These are phyloP conservation scores for Byssochlamys sp. DNA, from an alignment of 2,329 filamentous ascomycete species.

Conservation along the genomic window DNA sequence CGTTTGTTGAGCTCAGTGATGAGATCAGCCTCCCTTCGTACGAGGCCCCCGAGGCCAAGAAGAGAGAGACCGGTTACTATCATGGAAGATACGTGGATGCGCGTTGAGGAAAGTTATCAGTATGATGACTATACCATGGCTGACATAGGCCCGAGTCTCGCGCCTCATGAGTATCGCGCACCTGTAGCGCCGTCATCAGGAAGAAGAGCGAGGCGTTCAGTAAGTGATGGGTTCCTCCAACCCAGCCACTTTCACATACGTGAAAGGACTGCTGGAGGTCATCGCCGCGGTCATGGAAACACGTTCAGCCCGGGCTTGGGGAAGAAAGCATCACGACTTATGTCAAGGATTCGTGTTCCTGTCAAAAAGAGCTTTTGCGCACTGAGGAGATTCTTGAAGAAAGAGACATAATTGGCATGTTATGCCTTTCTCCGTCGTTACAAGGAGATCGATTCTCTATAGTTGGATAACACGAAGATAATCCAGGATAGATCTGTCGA, in stretches of 20 bases:
- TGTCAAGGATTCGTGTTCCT: constrained; percentile 8
- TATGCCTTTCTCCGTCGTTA: not conserved
- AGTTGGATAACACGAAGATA: not conserved
- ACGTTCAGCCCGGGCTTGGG: not conserved
- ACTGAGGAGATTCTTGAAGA: constrained; percentile 13
- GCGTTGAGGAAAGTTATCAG: not conserved
- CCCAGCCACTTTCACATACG: not conserved
- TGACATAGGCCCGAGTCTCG: not conserved
- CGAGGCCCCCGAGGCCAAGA: not conserved
- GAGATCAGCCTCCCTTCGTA: not conserved
- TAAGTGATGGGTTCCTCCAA: not conserved
- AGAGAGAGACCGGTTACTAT: not conserved
- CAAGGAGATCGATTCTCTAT: not conserved
- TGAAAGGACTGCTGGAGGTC: constrained; percentile 8
- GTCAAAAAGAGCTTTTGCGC: constrained; percentile 11
- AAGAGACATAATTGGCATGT: not conserved
- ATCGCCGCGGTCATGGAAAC: constrained; percentile 2
- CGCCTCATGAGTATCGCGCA: not conserved
- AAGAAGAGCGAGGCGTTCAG: too few relatives aligned
- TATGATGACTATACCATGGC: not conserved
- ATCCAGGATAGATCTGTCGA: not conserved
- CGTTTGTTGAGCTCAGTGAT: not conserved
- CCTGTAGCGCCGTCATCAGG: not conserved
- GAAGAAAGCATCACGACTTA: constrained; percentile 7
- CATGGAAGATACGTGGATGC: not conserved